phyloP scores from a whole-genome alignment of 2,329 filamentous ascomycete genomes.

The Teratosphaeriaceae sp. region DNA sequence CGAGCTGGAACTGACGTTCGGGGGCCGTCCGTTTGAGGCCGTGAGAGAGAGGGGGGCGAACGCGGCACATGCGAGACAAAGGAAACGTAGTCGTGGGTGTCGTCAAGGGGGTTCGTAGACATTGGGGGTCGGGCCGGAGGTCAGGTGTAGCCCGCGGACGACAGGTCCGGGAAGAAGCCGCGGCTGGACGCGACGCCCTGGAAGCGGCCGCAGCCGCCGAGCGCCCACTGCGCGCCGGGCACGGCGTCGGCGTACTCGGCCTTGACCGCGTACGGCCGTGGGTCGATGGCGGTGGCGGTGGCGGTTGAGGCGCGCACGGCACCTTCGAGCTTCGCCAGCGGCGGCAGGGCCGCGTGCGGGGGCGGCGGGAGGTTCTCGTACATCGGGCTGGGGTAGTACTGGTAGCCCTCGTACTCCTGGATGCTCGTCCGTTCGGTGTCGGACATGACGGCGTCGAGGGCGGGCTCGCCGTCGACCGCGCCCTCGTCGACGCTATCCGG shows the following conservation, averaged over 20 bases:
- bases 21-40: too few relatives aligned
- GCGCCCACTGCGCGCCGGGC: constrained; percentile 29
- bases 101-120: background rate
- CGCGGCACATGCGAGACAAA: constrained; percentile 22
- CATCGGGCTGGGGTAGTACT: constrained; percentile 40
- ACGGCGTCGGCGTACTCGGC: constrained; percentile 35
- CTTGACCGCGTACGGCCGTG: constrained; percentile 33
- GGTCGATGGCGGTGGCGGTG: constrained; percentile 25
- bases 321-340: constrained; percentile 26
- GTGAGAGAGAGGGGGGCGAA: constrained; percentile 5
- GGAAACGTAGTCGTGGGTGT: too few relatives aligned
- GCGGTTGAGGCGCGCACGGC: too few relatives aligned
- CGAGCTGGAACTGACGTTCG: too few relatives aligned
- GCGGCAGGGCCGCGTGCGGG: constrained; percentile 17
- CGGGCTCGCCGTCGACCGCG: constrained; percentile 23
- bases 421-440: constrained; percentile 38
- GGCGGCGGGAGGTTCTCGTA: constrained; percentile 33
- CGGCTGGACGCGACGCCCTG: constrained; percentile 42
- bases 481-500: constrained; percentile 29
- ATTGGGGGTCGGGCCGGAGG: background rate
- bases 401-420: constrained; percentile 37
- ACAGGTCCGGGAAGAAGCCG: constrained; percentile 41
- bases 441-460: constrained; percentile 33
- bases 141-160: constrained; percentile 27
- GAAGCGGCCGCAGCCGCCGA: constrained; percentile 37